Evolutionary conservation across 2,329 filamentous ascomycete species (phyloP), one percentile per base, ranked within the genome.

Genomic region (Colletotrichum zoysiae): DNA sequence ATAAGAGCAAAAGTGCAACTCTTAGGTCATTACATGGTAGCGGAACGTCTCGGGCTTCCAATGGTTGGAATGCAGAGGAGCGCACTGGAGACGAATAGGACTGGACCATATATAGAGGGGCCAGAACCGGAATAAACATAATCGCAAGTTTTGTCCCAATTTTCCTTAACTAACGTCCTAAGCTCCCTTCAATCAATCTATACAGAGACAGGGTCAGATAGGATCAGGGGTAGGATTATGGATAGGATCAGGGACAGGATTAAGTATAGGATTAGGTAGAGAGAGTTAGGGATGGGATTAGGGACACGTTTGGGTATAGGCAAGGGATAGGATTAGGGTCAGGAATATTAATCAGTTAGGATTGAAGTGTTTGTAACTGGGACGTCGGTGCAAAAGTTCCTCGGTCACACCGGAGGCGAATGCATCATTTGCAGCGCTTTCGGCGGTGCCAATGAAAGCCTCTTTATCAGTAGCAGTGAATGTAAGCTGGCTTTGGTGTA

Each of bases 391-490:
- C 91, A 92, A 75, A 90, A 87, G 75, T 98, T 93, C 78, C 85
- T 89, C 20, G 95, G 94, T 0, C 92, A 95, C 73, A 88, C 87
- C 55, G 93, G 95, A 74, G 91, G 90, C 65, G 84, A 92, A 2
- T 97, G 86, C 78, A 88, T 98, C 67, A 97, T 99, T 71, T 88
- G 95, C 61, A 93, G 91, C 77, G 85, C 87, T 0, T 96, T 98
- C 81, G 96, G 96, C n/a, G 96, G 96, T 42, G 95, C 95, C 1
- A 92, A 93, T 70, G 95, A 98, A 82, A 95, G 92, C 79, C 98
- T 98, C 80, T 92, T 98, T 12, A 86, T 97, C 38, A 95, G 93
- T 77, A 96, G 96, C 14, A 97, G 95, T 77, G 95, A 98, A 87
- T 92, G 93, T 95, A 84, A 77, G 85, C 76, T 46, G 7, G 7